Evolutionary conservation across 495 filamentous ascomycete species (phyloP), one percentile per base, ranked within the genome.

Genomic region (Aspergillus hancockii): DNA sequence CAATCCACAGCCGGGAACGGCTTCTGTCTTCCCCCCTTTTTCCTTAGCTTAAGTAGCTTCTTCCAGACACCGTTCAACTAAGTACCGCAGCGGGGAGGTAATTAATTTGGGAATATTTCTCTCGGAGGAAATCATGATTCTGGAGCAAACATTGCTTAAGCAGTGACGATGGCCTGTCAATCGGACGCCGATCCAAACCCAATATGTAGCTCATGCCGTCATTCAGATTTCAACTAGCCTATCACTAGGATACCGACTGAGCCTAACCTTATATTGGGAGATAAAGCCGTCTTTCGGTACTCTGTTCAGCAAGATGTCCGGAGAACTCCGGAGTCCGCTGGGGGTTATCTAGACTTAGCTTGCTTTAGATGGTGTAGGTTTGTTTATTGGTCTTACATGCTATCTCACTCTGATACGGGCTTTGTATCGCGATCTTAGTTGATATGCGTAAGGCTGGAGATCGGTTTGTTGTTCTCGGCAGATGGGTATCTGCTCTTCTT

Each of bases 191-290:
- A 45, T 45, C 16, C 14, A 45, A 45, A n/a, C 41, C 41, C 7
- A 45, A 45, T 45, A 45, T 18, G 41, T 45, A 14, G 8, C 16
- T 45, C 3, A 45, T 45, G 41, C 16, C 18, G 41, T 45, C 50
- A 21, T 36, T 30, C 22, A 22, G 28, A 31, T 32, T 14, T 10
- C 7, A 31, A 25, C n/a, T 14, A n/a, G n/a, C n/a, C n/a, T n/a
- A 31, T 34, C 30, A 12, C 30, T 36, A 32, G 23, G 14, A 18
- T 19, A 23, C 22, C 21, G n/a, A 4, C 31, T n/a, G 50, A 21
- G 30, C 10, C 50, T 38, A 52, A 52, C 50, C 50, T 52, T 52
- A 52, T 52, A 21, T 13, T 38, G 50, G 31, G 21, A 4, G n/a
- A 19, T 36, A 23, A 4, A 12, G 50, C 50, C 50, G 50, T n/a